Evolutionary conservation across 805 yeast species (phyloP).

Genomic region (Wilhelminamyces savonicus): DNA sequence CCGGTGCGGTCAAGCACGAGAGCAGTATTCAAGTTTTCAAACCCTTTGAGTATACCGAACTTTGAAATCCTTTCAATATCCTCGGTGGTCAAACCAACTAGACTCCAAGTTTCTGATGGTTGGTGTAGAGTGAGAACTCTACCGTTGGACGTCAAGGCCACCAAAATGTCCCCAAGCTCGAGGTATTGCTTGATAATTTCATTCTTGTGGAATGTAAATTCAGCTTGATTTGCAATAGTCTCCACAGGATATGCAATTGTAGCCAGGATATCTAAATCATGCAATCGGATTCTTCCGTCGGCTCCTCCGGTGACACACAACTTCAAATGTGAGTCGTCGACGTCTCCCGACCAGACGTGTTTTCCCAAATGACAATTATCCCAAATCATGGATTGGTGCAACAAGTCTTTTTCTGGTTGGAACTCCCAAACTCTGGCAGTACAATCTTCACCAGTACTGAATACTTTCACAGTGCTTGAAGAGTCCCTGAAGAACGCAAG

Average conservation of each 20-base stretch:
- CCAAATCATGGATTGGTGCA: slow-evolving; percentile 41
- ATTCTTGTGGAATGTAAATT: slow-evolving; percentile 25
- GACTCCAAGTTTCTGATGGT: slow-evolving; percentile 1
- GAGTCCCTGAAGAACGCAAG: slow-evolving; percentile 47
- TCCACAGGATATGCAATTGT: slow-evolving; percentile 18
- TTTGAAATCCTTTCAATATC: slow-evolving; percentile 9
- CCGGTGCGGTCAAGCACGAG: slow-evolving; percentile 30
- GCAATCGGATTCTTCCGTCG: slow-evolving; percentile 73
- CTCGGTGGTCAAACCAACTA: slow-evolving; percentile 1
- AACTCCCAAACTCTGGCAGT: slow-evolving; percentile 75
- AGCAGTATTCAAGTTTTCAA: slow-evolving; percentile 23
- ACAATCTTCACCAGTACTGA: slow-evolving; percentile 81
- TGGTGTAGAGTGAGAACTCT: slow-evolving; percentile 32
- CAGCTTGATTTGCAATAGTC: slow-evolving; percentile 24
- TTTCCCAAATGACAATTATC: slow-evolving; percentile 75
- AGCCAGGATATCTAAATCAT: slow-evolving; percentile 31
- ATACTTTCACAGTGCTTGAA: slow-evolving; percentile 25
- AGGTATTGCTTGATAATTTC: slow-evolving; percentile 61
- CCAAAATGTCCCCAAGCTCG: slow-evolving; percentile 32
- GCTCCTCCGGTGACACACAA: slow-evolving; percentile 86
- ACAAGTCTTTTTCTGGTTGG: slow-evolving; percentile 11
- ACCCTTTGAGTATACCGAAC: slow-evolving; percentile 37
- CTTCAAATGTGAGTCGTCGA: slow-evolving; percentile 32
- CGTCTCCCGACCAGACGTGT: slow-evolving; percentile 79
- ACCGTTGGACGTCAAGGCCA: slow-evolving; percentile 58